Base-by-base conservation (phyloP, 1,284 basidiomycete species). In the Hemileia vastatrix region DNA sequence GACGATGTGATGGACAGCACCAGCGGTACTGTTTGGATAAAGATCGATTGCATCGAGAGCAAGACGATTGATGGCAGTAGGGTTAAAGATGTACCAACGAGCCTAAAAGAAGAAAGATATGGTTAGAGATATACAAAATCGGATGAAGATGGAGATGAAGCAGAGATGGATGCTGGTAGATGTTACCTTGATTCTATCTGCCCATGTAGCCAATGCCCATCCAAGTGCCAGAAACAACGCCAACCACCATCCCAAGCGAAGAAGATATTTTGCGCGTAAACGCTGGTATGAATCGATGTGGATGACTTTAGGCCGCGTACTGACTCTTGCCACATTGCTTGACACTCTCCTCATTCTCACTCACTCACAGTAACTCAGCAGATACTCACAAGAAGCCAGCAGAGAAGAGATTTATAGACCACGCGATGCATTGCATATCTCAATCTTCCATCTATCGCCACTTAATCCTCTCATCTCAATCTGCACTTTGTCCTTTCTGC, bases 1-100 rank as follows among this genome's bases (percentile, higher is more conserved):
- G 61, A 89, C 80, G 68, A 95, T 88, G 76, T 88, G 83, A 48
- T 82, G 75, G 72, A 93, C 83, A 77, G 94, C 86, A 6, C 73
- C 74, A 15, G 81, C 72, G 1, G 84, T 83, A 72, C 88, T 80
- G 71, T 82, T 79, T 0, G 82, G 81, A 18, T 83, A 80, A 2
- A 80, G 72, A 8, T 81, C 81, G 72, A 92, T 81, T 48, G 89
- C 86, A n/a, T 82, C 80, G 68, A 83, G 80, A 13, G 86, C 82
- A 40, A 90, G 81, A 63, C 82, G 77, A 71, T 91, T 83, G 18
- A 91, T 77, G 49, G 78, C 77, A 5, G 76, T 76, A 1, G 84
- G 85, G 70, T 86, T 82, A 67, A 93, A 82, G 65, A 87, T 82
- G 77, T 90, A 91, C 81, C 80, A 83, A 32, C 77, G 77, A 63